Evolutionary conservation across 192 early-diverging fungal species (phyloP).

Genomic region (Coemansia sp.): DNA sequence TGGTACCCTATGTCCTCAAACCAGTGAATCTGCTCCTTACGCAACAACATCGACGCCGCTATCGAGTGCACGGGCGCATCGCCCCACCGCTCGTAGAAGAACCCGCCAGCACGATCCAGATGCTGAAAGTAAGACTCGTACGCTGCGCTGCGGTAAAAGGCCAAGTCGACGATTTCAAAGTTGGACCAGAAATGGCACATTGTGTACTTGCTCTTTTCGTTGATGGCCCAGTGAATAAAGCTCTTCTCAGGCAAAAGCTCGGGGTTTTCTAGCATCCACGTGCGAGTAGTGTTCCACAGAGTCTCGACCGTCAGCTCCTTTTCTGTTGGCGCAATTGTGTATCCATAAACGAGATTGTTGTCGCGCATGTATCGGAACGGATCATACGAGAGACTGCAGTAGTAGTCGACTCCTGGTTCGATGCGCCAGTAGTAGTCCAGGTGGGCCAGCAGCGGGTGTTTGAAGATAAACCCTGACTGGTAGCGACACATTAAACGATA

Average conservation of each 20-base stretch:
- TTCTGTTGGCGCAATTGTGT: slow-evolving; percentile 55
- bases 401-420: slow-evolving; percentile 55
- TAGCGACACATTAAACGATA: slow-evolving; percentile 56
- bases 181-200: slow-evolving; percentile 76
- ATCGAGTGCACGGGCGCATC: slow-evolving; percentile 69
- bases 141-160: slow-evolving; percentile 64
- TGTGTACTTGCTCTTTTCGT: slow-evolving; percentile 51
- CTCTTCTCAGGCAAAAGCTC: slow-evolving; percentile 55
- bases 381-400: slow-evolving; percentile 56
- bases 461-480: slow-evolving; percentile 53
- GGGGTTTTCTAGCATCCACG: slow-evolving; percentile 56
- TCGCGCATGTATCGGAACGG: slow-evolving; percentile 59
- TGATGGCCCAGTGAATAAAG: slow-evolving; percentile 52
- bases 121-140: slow-evolving; percentile 69
- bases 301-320: slow-evolving; percentile 53
- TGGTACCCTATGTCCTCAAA: slow-evolving; percentile 72
- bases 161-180: slow-evolving; percentile 75
- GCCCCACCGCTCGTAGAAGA: slow-evolving; percentile 81
- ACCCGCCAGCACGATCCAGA: slow-evolving; percentile 74
- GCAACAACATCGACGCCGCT: slow-evolving; percentile 58
- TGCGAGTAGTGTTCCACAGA: slow-evolving; percentile 48
- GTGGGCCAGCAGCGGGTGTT: slow-evolving; percentile 55
- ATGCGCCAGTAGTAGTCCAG: slow-evolving; percentile 62
- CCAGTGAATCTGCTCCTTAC: slow-evolving; percentile 66
- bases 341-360: slow-evolving; percentile 53